Base-by-base conservation (phyloP, 345 rosid species). In the Aquilaria malaccensis region DNA sequence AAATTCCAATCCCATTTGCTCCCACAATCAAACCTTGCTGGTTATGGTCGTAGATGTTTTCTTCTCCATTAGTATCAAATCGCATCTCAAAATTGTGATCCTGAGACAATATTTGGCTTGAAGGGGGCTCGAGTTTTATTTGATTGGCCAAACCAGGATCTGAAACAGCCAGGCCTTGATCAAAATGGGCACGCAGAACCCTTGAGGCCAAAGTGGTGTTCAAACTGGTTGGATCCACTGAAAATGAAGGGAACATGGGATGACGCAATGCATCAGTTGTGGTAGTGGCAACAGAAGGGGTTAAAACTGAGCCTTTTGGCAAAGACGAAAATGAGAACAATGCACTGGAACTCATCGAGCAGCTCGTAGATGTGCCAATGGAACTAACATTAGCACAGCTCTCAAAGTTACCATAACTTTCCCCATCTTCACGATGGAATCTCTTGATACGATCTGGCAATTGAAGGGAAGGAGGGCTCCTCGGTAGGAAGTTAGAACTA, bases 51-150 rank as follows among this genome's bases (percentile, higher is more conserved):
- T 11, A 54, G 30, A 33, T 43, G 15, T 14, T 14, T 31, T 9
- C 13, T 13, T 15, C 55, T 11, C 30, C 46, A 52, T 56, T 49
- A 56, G 58, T 37, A 47, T 52, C 55, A 41, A 65, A 52, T 9
- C n/a, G 46, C 9, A 63, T 30, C 57, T 74, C 81, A 0, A 58
- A 11, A 45, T 63, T 55, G 15, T 66, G 72, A 41, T 13, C 62
- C 30, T 72, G 78, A 65, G 74, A 59, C 30, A 60, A 47, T 3
- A 45, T 59, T 79, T 87, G 97, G 93, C 69, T 77, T 74, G 89
- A 85, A 85, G 91, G 87, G 85, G 82, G 91, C 79, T 85, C 95
- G 33, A 70, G 76, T 77, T 75, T 81, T 57, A 63, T 46, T 45
- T 64, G 63, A 69, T 67, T 70, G 65, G 61, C 66, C 2, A 72